Base-by-base conservation (phyloP, 257 asterid genomes). In the Coffea eugenioides region DNA sequence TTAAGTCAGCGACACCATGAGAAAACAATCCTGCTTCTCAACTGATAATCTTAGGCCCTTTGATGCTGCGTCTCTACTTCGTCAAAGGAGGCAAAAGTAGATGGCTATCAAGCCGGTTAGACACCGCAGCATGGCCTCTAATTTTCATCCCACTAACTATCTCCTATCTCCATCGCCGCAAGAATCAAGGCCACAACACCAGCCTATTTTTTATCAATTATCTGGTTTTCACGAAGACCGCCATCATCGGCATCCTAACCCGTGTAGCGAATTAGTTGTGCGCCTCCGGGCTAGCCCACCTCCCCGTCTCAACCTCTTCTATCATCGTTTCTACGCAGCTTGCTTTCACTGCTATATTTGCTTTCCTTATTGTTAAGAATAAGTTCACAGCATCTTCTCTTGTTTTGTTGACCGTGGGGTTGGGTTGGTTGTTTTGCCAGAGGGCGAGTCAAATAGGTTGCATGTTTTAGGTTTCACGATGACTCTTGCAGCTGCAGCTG, bases 111-210 rank as follows among this genome's bases (percentile, higher is more conserved):
- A 67, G 77, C 73, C 49, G 78, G 82, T 48, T 80, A 18, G 51
- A 76, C 72, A 71, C 87, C 83, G 82, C 77, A 5, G 89, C 85
- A 6, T 85, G 80, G 64, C 89, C 89, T 2, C 12, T 85, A 12
- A 77, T 78, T n/a, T 23, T 83, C 64, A 78, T 85, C 79, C 88
- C 87, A 9, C 69, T 83, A 1, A 11, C 54, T 9, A 65, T 80
- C 5, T 73, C 81, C 39, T 85, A 83, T 13, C 73, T 80, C 64
- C 65, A 45, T 62, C 82, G 86, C 67, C 81, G 74, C 7, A 74
- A 46, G 75, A 66, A 66, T 4, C 20, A 80, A 14, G 80, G 77
- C 34, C 13, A 79, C 4, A 20, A 16, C 43, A 69, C 79, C 6
- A 80, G 79, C 7, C 41, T 52, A 31, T 31, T 31, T 9, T 56